Percentiles rank a stretch among this genome's conserved stretches.
Conservation (phyloP, 2,329 filamentous ascomycete species). For the Dothideomycetes sp. region DNA sequence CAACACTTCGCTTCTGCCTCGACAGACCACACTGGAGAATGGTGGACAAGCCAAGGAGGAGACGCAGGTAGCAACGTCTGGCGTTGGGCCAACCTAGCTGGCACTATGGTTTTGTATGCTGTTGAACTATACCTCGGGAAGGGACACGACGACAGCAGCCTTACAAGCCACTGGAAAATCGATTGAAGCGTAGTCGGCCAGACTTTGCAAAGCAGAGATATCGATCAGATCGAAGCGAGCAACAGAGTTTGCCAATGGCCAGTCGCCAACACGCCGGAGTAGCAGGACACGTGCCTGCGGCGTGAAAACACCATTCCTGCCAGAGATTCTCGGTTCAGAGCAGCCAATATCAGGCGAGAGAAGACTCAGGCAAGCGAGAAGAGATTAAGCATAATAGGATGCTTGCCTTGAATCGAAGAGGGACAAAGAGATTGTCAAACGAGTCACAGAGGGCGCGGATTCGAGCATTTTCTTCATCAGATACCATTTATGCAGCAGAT, state of each 20-base stretch:
- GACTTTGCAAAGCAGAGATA: not conserved
- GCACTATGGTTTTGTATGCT: conserved; percentile 82
- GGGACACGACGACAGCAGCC: conserved; percentile 62
- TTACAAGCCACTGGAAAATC: conserved; percentile 82
- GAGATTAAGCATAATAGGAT: no score
- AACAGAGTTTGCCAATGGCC: no score
- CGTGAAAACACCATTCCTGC: no score
- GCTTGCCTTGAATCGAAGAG: no score
- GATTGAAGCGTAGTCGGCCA: conserved; percentile 46
- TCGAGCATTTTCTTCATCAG: not conserved
- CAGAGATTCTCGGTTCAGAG: no score
- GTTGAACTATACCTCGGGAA: conserved; percentile 81
- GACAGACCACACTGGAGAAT: conserved; percentile 46
- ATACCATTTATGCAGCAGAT: not conserved
- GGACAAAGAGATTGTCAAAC: no score
- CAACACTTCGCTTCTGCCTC: conserved; percentile 81
- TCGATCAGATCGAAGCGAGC: no score
- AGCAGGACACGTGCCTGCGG: no score
- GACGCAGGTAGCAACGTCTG: conserved; percentile 76
- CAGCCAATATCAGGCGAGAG: no score
- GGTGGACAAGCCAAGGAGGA: conserved; percentile 79
- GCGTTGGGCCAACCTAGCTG: conserved; percentile 86
- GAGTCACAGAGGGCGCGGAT: no score
- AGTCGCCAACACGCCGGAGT: no score
- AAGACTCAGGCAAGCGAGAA: no score